Conservation (phyloP, 805 yeast genomes). For the Saccharomycopsis malanga region DNA sequence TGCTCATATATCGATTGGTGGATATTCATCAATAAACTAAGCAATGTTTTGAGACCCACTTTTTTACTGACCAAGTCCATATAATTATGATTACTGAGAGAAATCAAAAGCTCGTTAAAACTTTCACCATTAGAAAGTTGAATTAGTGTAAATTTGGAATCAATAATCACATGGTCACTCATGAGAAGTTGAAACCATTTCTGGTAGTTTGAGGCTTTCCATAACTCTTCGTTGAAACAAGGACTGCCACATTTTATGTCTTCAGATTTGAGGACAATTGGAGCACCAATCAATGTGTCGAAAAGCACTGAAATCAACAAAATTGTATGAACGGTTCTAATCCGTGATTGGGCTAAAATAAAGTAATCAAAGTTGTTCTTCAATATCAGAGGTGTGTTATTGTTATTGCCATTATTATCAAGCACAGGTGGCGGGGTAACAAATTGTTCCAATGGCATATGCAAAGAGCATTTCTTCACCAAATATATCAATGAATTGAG, state of each 20-base stretch:
- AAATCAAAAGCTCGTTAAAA: constrained; percentile 37
- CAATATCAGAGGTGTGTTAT: constrained; percentile 22
- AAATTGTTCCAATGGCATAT: constrained; percentile 47
- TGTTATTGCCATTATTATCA: constrained; percentile 36
- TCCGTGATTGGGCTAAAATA: constrained; percentile 66
- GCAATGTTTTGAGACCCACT: constrained; percentile 41
- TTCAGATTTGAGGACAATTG: constrained; percentile 37
- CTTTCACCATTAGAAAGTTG: constrained; percentile 49
- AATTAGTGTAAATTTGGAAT: constrained; percentile 48
- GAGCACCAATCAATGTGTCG: constrained; percentile 41
- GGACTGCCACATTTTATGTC: constrained; percentile 60
- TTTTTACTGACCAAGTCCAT: constrained; percentile 24
- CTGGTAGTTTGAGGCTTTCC: constrained; percentile 43
- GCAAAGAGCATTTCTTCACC: constrained; percentile 64
- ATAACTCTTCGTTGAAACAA: constrained; percentile 51
- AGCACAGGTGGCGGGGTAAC: constrained; percentile 35
- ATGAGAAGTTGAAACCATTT: constrained; percentile 45
- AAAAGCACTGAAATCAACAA: constrained; percentile 53
- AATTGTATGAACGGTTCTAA: constrained; percentile 64
- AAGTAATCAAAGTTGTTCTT: constrained; percentile 41
- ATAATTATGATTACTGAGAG: constrained; percentile 33
- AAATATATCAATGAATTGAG: constrained; percentile 73
- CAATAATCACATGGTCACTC: constrained; percentile 35
- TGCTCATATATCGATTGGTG: constrained; percentile 60
- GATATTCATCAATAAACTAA: constrained; percentile 54